Conservation (phyloP, 2,329 filamentous ascomycete genomes). For the Dothiorella sarmentorum region DNA sequence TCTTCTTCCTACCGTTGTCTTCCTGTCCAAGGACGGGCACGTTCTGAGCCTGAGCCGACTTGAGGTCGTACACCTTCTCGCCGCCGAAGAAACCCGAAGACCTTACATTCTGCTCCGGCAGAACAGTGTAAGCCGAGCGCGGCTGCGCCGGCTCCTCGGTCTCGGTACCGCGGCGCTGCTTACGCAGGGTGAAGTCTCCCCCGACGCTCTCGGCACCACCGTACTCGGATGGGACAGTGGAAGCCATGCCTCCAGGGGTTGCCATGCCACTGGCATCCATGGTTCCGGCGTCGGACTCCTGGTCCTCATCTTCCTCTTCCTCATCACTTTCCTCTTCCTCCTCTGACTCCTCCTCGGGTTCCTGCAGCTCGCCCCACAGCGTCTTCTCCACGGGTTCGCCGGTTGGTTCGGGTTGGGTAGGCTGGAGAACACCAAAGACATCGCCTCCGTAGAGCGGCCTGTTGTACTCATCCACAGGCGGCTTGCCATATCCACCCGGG, state of each 20-base stretch:
- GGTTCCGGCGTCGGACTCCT: conserved; percentile 59
- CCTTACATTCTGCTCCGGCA: conserved; percentile 82
- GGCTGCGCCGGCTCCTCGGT: conserved; percentile 76
- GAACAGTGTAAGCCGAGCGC: conserved; percentile 79
- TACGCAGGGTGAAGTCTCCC: conserved; percentile 88
- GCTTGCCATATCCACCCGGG: conserved; percentile 93
- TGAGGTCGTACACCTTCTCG: conserved; percentile 88
- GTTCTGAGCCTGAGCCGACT: conserved; percentile 49
- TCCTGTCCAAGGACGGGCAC: conserved; percentile 77
- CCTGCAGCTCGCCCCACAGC: conserved; percentile 85
- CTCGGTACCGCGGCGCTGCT: conserved; percentile 78
- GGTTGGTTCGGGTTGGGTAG: conserved; percentile 55
- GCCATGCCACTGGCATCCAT: conserved; percentile 63
- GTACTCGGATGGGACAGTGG: conserved; percentile 76
- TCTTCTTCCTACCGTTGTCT: conserved; percentile 75
- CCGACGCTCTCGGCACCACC: conserved; percentile 71
- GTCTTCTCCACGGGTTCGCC: conserved; percentile 82
- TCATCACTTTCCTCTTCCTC: conserved; percentile 62
- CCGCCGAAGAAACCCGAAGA: conserved; percentile 94
- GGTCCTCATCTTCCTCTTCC: conserved; percentile 67
- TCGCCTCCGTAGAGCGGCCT: conserved; percentile 89
- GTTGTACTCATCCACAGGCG: conserved; percentile 90
- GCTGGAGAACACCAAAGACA: conserved; percentile 76
- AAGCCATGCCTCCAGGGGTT: conserved; percentile 76
- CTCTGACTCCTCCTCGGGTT: conserved; percentile 56